Evolutionary conservation across 495 filamentous ascomycete genomes (phyloP), one percentile per base, ranked within the genome.

Genomic region (Diplogelasinospora grovesii): DNA sequence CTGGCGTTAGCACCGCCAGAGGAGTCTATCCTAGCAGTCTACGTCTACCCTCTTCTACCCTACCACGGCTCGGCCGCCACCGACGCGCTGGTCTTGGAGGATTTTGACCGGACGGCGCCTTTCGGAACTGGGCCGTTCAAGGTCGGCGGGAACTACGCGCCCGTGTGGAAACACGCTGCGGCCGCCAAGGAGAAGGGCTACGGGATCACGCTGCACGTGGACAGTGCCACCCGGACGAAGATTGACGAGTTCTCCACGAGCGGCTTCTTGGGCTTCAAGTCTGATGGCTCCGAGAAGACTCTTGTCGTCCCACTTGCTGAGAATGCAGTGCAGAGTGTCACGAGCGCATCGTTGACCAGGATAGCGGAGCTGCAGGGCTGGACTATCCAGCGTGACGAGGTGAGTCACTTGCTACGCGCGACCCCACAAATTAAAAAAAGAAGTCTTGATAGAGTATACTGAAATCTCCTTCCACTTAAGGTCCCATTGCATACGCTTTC

Each of bases 131-230:
- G 76, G 0, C 53, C 50, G 19, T 74, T 68, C 3, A 80, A 80
- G 52, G 61, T 78, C 0, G 76, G 76, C 3, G 76, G 76, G 0
- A 80, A 80, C 47, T 80, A 80, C 48, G 76, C 75, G n/a, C 75
- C 75, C 9, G 66, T 72, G 14, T 46, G 70, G 38, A 46, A 62
- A 25, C 60, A 54, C 39, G 64, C 50, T 29, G 63, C 68, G 8
- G 53, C 56, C 28, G 68, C 70, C 11, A 47, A 58, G 28, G 48
- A 38, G 7, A 60, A 68, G 31, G 68, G 69, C 1, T 74, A 58
- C 43, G 53, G 53, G 2, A 64, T 74, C 29, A 72, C 70, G 6
- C 46, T 73, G 36, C 70, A 73, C 48, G 45, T 74, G 39, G 70
- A 73, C 39, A 69, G 64, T 36, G 41, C 45, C 36, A 68, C 63